Conservation (phyloP, 1,284 basidiomycete species). For the Cutaneotrichosporon sp. region DNA sequence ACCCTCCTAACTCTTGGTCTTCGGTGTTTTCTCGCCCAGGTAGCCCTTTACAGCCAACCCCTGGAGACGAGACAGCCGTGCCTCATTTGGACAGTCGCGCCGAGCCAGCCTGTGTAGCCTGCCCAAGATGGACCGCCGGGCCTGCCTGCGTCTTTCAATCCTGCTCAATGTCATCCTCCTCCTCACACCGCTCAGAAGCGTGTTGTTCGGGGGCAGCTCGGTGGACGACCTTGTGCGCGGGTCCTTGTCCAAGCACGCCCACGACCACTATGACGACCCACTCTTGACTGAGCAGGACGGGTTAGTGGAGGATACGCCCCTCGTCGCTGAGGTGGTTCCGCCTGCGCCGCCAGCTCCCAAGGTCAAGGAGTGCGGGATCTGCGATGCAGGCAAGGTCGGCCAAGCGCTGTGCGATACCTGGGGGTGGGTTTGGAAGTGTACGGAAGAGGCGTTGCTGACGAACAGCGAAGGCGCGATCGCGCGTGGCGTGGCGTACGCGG, state of each 20-base stretch:
- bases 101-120: too few species aligned
- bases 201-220: too few species aligned
- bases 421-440: conserved; percentile 4
- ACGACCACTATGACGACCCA: neutral
- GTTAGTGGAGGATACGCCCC: neutral
- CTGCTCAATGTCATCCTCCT: conserved; percentile 10
- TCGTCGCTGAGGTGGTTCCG: neutral
- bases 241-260: neutral
- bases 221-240: neutral
- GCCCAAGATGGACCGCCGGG: conserved; percentile 7
- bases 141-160: conserved; percentile 6
- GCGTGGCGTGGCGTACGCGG: conserved; percentile 8
- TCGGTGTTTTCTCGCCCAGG: too few species aligned
- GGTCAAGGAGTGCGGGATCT: conserved; percentile 3
- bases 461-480: neutral
- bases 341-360: neutral
- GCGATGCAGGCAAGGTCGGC: conserved; percentile 5
- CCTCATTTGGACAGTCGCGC: too few species aligned
- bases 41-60: too few species aligned
- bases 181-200: neutral
- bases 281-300: neutral
- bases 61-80: too few species aligned
- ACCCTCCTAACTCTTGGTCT: too few species aligned
- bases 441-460: neutral
- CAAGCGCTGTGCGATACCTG: conserved; percentile 1